Evolutionary conservation across 768 basidiomycete species (phyloP).

Genomic region (Kwoniella pini): DNA sequence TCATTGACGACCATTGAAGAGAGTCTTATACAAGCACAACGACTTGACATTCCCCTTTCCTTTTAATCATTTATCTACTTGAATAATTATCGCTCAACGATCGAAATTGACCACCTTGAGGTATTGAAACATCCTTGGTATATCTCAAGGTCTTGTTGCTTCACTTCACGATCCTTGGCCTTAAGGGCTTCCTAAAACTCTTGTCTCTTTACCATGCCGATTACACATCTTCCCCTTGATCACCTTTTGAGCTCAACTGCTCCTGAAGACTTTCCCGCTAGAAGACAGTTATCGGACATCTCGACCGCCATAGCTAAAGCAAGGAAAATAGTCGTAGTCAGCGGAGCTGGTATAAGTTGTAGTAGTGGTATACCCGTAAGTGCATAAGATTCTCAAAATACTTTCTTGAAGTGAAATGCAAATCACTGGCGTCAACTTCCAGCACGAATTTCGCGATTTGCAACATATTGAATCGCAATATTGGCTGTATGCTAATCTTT

Average conservation of each 20-base stretch:
- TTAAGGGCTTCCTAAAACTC: not conserved
- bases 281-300: constrained; percentile 63
- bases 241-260: constrained; percentile 34
- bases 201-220: constrained; percentile 23
- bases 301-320: constrained; percentile 77
- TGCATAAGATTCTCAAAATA: no score
- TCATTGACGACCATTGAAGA: no score
- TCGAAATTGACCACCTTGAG: no score
- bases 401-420: no score
- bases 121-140: not conserved
- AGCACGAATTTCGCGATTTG: no score
- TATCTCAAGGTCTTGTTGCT: constrained; percentile 1
- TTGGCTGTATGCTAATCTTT: no score
- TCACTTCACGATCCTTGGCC: not conserved
- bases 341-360: constrained; percentile 95
- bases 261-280: constrained; percentile 35
- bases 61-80: no score
- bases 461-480: no score
- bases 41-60: not conserved
- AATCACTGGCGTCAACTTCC: no score
- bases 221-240: constrained; percentile 45
- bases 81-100: no score
- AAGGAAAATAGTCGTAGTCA: constrained; percentile 84
- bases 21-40: not conserved
- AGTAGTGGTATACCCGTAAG: constrained; percentile 93